phyloP scores from a whole-genome alignment of 495 filamentous ascomycete species.

The Talaromyces ruber region DNA sequence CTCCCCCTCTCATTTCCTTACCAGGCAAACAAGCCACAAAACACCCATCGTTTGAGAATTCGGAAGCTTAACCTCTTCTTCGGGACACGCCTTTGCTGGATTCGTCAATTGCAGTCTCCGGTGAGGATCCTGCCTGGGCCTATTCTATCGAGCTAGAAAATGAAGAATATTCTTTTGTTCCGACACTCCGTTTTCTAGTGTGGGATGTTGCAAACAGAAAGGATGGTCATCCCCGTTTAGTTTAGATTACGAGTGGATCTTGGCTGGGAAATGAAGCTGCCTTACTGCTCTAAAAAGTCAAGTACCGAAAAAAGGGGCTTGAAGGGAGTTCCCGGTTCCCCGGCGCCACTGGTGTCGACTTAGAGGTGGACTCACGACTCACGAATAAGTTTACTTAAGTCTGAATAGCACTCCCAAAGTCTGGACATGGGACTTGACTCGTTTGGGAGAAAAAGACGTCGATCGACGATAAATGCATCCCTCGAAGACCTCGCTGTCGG shows the following conservation, averaged over 20 bases:
- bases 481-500: neutral
- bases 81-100: neutral
- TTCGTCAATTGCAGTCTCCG: neutral
- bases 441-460: neutral
- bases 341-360: neutral
- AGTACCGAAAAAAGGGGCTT: constrained; percentile 1
- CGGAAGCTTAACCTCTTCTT: neutral
- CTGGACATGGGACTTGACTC: neutral
- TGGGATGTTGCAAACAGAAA: neutral
- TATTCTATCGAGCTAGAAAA: neutral
- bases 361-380: neutral
- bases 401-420: neutral
- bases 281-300: neutral
- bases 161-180: neutral
- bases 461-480: neutral
- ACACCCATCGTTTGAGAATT: neutral
- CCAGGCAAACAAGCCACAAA: neutral
- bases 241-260: neutral
- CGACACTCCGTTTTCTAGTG: neutral
- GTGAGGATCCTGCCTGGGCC: neutral
- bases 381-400: neutral
- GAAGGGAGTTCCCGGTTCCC: neutral
- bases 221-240: neutral
- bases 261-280: neutral
- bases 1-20: neutral